Evolutionary conservation across 371 early-diverging fungal species (phyloP), one percentile per base, ranked within the genome.

Genomic region (Batrachochytrium dendrobatidis): DNA sequence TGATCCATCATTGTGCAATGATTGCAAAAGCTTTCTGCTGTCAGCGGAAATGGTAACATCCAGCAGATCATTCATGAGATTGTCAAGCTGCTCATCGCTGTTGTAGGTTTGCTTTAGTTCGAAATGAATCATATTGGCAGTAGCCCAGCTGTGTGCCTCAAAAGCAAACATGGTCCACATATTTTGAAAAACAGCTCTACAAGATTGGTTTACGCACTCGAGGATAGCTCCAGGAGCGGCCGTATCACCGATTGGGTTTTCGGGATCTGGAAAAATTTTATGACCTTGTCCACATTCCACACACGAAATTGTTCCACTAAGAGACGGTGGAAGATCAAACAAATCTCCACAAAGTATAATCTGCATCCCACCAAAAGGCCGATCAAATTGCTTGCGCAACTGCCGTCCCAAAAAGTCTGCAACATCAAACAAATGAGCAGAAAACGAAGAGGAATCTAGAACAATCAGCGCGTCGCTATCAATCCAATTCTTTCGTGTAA

Each of bases 281-380:
- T 12, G 46, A 12, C 5, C 26, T 5, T 45, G 46, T 3, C 46
- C 46, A 12, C 46, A 45, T 20, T 5, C 22, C 32, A 55, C 55
- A 34, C 60, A 60, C 6, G 34, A 60, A 3, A 48, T 43, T 0
- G 43, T 26, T 6, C 34, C 32, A 18, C 31, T 28, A 6, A 29
- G n/a, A 20, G 24, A 20, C 28, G 60, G 60, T 22, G 22, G 45
- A 10, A 29, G 20, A 0, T 20, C 60, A 28, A 26, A 24, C 7
- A 29, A 15, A 28, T 60, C 60, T 22, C 60, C 54, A 4, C 49
- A 33, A 6, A 60, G 28, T 20, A 60, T 32, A 22, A 60, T n/a
- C 44, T 60, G 60, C 53, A 60, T 60, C 8, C 60, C 60, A 1
- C 60, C 60, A 53, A 60, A 60, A 18, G 60, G 55, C 4, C 15